Conservation (phyloP, 1,284 basidiomycete species). For the Dichomitus squalens region DNA sequence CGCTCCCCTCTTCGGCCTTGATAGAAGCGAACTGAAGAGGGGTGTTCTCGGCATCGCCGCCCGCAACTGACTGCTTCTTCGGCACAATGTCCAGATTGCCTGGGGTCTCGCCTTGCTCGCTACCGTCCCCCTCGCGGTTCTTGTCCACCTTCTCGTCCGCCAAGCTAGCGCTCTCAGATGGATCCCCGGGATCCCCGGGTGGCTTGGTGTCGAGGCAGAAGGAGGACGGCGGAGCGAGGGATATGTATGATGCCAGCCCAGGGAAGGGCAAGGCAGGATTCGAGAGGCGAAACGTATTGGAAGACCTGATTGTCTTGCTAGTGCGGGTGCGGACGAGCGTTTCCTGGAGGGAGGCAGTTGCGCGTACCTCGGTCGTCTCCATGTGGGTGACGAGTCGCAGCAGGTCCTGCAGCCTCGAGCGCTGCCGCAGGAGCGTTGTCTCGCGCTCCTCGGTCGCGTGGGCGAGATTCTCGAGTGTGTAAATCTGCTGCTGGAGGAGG, state of each 20-base stretch:
- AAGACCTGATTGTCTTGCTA: background rate
- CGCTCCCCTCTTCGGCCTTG: background rate
- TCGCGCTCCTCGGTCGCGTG: constrained; percentile 5
- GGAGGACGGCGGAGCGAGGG: background rate
- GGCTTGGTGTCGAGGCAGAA: too few species aligned
- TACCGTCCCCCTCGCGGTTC: background rate
- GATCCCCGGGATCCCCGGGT: background rate
- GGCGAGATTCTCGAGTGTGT: constrained; percentile 11
- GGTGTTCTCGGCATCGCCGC: background rate
- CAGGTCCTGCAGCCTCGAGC: constrained; percentile 15
- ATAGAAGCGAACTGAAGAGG: background rate
- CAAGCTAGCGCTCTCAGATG: background rate
- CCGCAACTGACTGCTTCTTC: background rate
- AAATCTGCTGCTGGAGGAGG: constrained; percentile 8
- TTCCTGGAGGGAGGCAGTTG: constrained; percentile 15
- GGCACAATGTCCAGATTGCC: background rate
- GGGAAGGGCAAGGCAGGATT: background rate
- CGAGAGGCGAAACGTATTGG: background rate
- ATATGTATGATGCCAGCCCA: background rate
- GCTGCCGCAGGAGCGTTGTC: constrained; percentile 9
- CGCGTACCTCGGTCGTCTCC: constrained; percentile 20
- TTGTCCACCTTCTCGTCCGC: background rate
- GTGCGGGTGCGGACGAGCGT: constrained; percentile 14
- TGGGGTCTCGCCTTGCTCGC: background rate
- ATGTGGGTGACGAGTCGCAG: constrained; percentile 14